Evolutionary conservation across 768 basidiomycete genomes (phyloP).

Genomic region (Calocybe cyanea): DNA sequence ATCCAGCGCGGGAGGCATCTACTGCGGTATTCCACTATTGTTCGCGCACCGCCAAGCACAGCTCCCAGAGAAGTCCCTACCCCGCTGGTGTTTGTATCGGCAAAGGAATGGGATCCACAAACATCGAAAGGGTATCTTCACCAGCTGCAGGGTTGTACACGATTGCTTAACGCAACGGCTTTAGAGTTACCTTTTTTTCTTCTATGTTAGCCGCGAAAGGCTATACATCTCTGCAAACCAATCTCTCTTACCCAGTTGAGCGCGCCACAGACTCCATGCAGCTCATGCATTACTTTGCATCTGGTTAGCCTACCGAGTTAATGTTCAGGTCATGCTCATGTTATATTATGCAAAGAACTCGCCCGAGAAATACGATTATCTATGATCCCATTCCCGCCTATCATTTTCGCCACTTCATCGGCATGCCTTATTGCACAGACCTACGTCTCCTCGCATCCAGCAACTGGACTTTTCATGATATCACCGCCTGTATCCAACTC

Average conservation of each 20-base stretch:
- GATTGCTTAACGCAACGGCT: not conserved
- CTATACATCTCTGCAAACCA: conserved; percentile 44
- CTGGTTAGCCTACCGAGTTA: conserved; percentile 2
- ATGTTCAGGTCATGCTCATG: too few species aligned
- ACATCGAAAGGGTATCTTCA: conserved; percentile 33
- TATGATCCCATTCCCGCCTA: conserved; percentile 51
- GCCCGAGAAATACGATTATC: conserved; percentile 37
- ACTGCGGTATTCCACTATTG: conserved; percentile 26
- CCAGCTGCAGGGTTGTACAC: not conserved
- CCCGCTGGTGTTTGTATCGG: conserved; percentile 50
- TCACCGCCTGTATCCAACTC: conserved; percentile 46
- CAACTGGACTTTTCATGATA: conserved; percentile 57
- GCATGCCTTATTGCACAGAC: conserved; percentile 58
- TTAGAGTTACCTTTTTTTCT: conserved; percentile 32
- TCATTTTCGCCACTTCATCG: conserved; percentile 47
- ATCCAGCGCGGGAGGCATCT: too few species aligned
- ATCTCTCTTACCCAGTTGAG: conserved; percentile 27
- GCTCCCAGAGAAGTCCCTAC: conserved; percentile 48
- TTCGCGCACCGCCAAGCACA: conserved; percentile 33
- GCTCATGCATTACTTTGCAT: conserved; percentile 37
- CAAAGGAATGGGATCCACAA: conserved; percentile 37
- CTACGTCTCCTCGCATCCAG: conserved; percentile 67
- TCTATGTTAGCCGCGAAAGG: conserved; percentile 43
- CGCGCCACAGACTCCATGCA: conserved; percentile 20
- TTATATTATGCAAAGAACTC: conserved; percentile 30